Conservation (phyloP, 2,329 filamentous ascomycete species). For the Cladosporium velox region DNA sequence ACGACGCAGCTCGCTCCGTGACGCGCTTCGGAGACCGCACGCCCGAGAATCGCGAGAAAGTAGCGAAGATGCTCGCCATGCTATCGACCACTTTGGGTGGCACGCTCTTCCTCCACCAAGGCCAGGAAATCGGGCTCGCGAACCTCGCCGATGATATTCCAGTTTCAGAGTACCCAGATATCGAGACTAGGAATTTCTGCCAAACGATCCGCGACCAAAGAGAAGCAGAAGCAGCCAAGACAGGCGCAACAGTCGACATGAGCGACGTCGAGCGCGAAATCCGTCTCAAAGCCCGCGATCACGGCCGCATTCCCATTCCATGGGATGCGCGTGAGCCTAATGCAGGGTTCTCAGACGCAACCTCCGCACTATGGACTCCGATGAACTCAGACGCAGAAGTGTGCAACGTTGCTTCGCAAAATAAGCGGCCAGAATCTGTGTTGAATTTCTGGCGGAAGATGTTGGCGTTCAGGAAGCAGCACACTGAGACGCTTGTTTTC, state of each 20-base stretch:
- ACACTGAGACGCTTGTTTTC: constrained; percentile 24
- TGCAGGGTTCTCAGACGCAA: constrained; percentile 15
- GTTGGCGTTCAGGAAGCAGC: constrained; percentile 22
- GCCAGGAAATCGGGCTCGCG: constrained; percentile 65
- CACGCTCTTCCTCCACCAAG: constrained; percentile 65
- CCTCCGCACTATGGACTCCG: constrained; percentile 25
- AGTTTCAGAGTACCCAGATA: constrained; percentile 47
- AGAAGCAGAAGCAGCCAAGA: constrained; percentile 12
- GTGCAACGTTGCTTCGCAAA: constrained; percentile 26
- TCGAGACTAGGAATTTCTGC: constrained; percentile 55
- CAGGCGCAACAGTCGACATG: constrained; percentile 29
- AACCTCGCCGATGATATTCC: constrained; percentile 45
- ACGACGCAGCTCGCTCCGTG: constrained; percentile 62
- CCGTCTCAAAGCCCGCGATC: constrained; percentile 64
- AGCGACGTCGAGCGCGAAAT: constrained; percentile 51
- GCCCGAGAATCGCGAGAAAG: constrained; percentile 49
- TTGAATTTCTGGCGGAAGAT: constrained; percentile 28
- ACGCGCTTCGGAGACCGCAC: constrained; percentile 56
- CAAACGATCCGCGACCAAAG: constrained; percentile 42
- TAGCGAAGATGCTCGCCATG: constrained; percentile 57
- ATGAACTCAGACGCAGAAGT: constrained; percentile 27
- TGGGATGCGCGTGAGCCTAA: constrained; percentile 54
- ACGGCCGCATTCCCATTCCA: constrained; percentile 69
- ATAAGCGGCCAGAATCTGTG: constrained; percentile 13
- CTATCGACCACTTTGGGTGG: constrained; percentile 22